Evolutionary conservation across 2,329 filamentous ascomycete species (phyloP).

Genomic region (Neophaeococcomyces mojaviensis): DNA sequence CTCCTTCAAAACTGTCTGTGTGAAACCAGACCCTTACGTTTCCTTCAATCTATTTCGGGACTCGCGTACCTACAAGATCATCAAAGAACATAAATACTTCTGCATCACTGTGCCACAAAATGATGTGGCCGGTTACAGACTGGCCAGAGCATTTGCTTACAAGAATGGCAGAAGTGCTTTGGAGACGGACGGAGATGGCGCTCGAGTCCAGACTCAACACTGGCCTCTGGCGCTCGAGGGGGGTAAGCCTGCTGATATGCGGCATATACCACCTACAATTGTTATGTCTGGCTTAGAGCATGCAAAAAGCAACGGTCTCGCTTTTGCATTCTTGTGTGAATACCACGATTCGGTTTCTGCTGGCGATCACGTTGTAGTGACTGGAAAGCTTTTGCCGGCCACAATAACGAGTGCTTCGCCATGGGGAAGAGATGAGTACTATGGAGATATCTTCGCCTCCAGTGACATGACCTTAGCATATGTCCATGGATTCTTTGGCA

Average conservation of each 20-base stretch:
- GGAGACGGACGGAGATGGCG: neutral
- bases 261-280: neutral
- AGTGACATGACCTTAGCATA: conserved; percentile 1
- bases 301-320: neutral
- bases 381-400: neutral
- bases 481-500: conserved; percentile 1
- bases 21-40: neutral
- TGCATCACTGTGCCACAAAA: conserved; percentile 3
- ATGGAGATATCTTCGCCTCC: neutral
- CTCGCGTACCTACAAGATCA: conserved; percentile 2
- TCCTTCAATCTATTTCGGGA: conserved; percentile 6
- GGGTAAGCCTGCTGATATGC: neutral
- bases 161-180: neutral
- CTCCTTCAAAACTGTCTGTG: conserved; percentile 7
- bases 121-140: neutral
- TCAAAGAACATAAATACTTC: conserved; percentile 1
- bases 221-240: neutral
- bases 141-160: neutral
- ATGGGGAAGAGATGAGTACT: neutral
- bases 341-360: conserved; percentile 1
- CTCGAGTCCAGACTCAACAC: neutral
- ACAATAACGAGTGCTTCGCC: neutral
- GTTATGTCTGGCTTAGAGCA: neutral
- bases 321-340: conserved; percentile 6
- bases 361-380: conserved; percentile 5